Evolutionary conservation across 2,329 filamentous ascomycete genomes (phyloP).

Genomic region (Sporothrix pseudoabietina): DNA sequence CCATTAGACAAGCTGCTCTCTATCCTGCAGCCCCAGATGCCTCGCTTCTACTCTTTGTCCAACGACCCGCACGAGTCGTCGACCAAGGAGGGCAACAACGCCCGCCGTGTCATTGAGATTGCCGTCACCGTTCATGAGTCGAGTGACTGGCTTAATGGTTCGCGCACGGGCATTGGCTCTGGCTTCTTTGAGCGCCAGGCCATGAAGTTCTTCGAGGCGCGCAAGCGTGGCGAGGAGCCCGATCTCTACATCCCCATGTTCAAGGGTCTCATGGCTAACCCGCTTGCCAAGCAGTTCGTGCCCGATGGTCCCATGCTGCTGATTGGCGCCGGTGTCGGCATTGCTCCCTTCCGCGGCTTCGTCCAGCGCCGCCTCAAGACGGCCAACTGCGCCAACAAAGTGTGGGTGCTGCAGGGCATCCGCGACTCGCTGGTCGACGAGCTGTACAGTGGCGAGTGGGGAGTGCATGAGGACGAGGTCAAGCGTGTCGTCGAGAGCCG

Average conservation of each 20-base stretch:
- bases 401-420: conserved; percentile 93
- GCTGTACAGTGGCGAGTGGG: conserved; percentile 95
- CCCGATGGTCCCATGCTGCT: conserved; percentile 96
- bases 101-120: conserved; percentile 84
- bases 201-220: conserved; percentile 67
- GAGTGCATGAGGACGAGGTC: conserved; percentile 84
- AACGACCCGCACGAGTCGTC: conserved; percentile 85
- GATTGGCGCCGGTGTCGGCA: conserved; percentile 93
- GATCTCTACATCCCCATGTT: conserved; percentile 92
- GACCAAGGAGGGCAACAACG: conserved; percentile 62
- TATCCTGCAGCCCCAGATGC: conserved; percentile 85
- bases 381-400: conserved; percentile 95
- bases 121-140: conserved; percentile 95
- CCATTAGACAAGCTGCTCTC: conserved; percentile 81
- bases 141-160: conserved; percentile 71
- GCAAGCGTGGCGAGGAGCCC: conserved; percentile 59
- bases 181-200: conserved; percentile 92
- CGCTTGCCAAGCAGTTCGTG: conserved; percentile 86
- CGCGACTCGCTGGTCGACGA: conserved; percentile 95
- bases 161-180: conserved; percentile 82
- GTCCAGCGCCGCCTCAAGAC: conserved; percentile 92
- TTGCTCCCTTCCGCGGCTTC: conserved; percentile 96
- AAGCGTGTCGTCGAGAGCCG: conserved; percentile 80
- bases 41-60: conserved; percentile 95
- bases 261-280: conserved; percentile 96